Evolutionary conservation across 192 early-diverging fungal genomes (phyloP).

Genomic region (Coemansia sp.): DNA sequence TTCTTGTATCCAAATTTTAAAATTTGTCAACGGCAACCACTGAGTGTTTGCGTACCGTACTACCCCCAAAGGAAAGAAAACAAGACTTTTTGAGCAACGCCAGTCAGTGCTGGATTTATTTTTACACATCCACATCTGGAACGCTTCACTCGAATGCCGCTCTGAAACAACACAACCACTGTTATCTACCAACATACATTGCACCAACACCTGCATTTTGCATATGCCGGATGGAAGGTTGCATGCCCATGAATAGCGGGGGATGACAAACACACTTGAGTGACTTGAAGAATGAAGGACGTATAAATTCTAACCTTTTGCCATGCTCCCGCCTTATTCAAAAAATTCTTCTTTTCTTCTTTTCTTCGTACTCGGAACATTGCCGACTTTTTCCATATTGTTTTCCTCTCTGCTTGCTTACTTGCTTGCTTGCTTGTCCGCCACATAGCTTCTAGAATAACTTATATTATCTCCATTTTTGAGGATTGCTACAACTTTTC

Average conservation of each 20-base stretch:
- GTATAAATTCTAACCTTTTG: conserved; percentile 1
- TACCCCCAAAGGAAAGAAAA: conserved; percentile 5
- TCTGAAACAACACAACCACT: neutral
- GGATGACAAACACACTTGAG: neutral
- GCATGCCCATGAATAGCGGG: neutral
- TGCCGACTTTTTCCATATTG: conserved; percentile 18
- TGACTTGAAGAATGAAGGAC: neutral
- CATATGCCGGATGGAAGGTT: neutral
- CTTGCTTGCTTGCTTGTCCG: conserved; percentile 6
- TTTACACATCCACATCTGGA: conserved; percentile 30
- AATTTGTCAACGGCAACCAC: neutral
- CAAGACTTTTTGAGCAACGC: neutral
- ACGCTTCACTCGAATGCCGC: conserved; percentile 10
- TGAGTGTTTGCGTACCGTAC: neutral
- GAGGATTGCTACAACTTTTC: neutral
- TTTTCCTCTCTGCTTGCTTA: neutral
- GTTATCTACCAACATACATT: neutral
- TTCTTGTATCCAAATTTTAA: neutral
- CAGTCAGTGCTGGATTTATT: conserved; percentile 14
- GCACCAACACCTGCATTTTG: neutral
- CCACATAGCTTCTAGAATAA: neutral
- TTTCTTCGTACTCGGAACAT: conserved; percentile 11
- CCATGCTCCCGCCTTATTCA: neutral
- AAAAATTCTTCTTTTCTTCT: neutral
- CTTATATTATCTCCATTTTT: neutral